Conservation (phyloP, 345 rosid genomes). For the Hibiscus tridactylites region DNA sequence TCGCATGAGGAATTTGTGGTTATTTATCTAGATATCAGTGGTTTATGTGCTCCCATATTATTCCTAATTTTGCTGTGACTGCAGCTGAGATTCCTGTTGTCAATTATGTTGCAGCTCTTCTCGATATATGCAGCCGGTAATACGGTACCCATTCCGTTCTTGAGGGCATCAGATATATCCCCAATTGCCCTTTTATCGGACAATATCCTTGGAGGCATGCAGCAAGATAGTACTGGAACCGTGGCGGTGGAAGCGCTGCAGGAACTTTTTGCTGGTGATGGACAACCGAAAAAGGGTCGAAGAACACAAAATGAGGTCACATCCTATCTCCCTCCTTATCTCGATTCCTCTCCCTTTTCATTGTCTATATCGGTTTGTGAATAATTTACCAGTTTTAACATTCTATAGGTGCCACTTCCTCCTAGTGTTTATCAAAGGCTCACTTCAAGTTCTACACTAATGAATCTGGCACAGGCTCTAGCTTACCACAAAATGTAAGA, state of each 20-base stretch:
- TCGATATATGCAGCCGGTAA: conserved; percentile 97
- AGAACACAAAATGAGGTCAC: conserved; percentile 78
- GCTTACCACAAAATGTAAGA: conserved; percentile 90
- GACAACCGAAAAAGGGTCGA: conserved; percentile 66
- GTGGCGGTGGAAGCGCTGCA: conserved; percentile 71
- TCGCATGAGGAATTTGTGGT: not conserved
- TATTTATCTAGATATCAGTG: not conserved
- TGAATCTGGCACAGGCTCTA: conserved; percentile 88
- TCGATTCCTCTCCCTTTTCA: not conserved
- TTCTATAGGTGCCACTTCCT: conserved; percentile 90
- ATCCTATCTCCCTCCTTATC: not conserved
- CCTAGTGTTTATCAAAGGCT: conserved; percentile 81
- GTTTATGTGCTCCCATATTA: not conserved
- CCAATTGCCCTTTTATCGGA: conserved; percentile 94
- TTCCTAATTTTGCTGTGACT: conserved; percentile 2
- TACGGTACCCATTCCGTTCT: conserved; percentile 94
- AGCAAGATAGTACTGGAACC: conserved; percentile 41
- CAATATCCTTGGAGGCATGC: conserved; percentile 66
- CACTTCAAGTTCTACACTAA: conserved; percentile 74
- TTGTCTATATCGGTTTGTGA: not conserved
- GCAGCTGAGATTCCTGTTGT: not conserved
- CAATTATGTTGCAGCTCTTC: conserved; percentile 57
- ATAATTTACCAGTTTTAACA: conserved; percentile 1
- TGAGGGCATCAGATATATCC: conserved; percentile 96
- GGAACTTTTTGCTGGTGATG: conserved; percentile 90